phyloP scores from a whole-genome alignment of 2,329 filamentous ascomycete genomes.

The Fusarium musae region DNA sequence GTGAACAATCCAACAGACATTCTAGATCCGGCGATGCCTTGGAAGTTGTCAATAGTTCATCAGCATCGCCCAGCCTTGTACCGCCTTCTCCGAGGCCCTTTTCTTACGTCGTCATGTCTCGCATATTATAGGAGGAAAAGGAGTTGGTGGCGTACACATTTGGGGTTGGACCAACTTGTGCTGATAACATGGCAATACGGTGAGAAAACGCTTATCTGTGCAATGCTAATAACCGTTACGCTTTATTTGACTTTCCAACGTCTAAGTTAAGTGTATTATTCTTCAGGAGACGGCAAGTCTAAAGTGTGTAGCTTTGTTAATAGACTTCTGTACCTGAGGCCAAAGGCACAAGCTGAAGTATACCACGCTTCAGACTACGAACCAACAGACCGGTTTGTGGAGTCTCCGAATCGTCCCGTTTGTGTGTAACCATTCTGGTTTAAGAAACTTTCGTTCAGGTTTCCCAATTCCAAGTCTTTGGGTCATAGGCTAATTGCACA shows the following conservation, averaged over 20 bases:
- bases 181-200: background rate
- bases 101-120: background rate
- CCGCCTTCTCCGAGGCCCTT: background rate
- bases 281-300: background rate
- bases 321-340: background rate
- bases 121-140: background rate
- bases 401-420: background rate
- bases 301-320: background rate
- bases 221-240: no score
- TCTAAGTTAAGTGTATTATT: background rate
- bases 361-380: background rate
- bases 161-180: background rate
- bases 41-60: background rate
- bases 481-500: background rate
- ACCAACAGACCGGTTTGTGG: background rate
- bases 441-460: background rate
- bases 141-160: constrained; percentile 14
- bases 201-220: background rate
- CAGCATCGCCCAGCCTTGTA: background rate
- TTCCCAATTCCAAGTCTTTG: background rate
- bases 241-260: background rate
- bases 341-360: background rate
- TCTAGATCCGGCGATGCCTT: background rate
- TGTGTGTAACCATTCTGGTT: background rate
- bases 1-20: background rate